Base-by-base conservation (phyloP, 2,329 filamentous ascomycete genomes). In the Diaporthe velutina region DNA sequence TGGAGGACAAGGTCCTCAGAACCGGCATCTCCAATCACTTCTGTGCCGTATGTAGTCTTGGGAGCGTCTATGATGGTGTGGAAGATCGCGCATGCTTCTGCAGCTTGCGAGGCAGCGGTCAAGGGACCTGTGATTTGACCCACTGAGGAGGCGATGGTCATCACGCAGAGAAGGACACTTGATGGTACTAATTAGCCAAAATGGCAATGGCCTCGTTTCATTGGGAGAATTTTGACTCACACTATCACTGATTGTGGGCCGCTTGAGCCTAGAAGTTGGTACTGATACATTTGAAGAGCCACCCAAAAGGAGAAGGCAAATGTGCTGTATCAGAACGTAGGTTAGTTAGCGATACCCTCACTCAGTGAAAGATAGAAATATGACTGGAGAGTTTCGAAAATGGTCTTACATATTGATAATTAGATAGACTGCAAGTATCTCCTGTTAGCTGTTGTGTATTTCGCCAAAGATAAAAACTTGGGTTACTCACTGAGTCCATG, bases 291-390 rank as follows among this genome's bases (percentile, higher is more conserved):
- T 78, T 87, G 88, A 25, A 89, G 86, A 0, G 90, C 90, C 77
- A 89, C 92, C 90, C 90, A 93, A 76, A 93, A 93, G 2, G 88
- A 85, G 8, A 93, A 84, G 2, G 86, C 89, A 77, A 92, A 92
- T 0, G 81, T 83, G 1, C 81, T 82, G 48, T 3, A 52, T 12
- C 38, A 7, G 15, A 9, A 2, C 4, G 1, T 22, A 9, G 19
- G 10, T 1, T 0, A 30, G 2, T 38, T 28, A 52, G n/a, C 7
- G n/a, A 28, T 8, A 30, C 10, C 4, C 4, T 40, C 35, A 6
- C n/a, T 4, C 17, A 7, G 2, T 5, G 22, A 4, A n/a, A 3
- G 0, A 30, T 17, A 19, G 9, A 5, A 13, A 19, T 7, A n/a
- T 0, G 38, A 12, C 15, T 5, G 25, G 5, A 64, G 17, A 40